Evolutionary conservation across 2,329 filamentous ascomycete genomes (phyloP), one percentile per base, ranked within the genome.

Genomic region (Xylaria sp.): DNA sequence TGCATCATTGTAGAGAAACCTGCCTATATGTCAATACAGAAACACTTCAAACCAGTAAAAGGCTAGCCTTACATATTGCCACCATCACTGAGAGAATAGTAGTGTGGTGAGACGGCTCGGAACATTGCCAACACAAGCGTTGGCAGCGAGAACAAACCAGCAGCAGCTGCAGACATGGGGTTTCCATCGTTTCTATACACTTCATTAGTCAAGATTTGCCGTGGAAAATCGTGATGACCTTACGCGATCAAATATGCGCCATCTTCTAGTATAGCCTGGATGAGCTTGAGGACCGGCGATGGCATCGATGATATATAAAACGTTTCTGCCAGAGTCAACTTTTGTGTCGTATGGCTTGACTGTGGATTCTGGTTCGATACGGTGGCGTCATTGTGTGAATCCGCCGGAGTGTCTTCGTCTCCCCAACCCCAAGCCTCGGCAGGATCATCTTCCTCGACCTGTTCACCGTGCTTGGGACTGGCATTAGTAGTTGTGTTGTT

Each of bases 251-350:
- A 75, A 0, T 77, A 79, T 8, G 83, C 82, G 1, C 80, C 85
- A 64, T 89, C 86, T 61, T 87, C 82, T 62, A 83, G 72, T 34
- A 87, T 80, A 10, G 78, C 70, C 19, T 79, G 76, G 55, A 93
- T 84, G 34, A 90, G 80, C 16, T 83, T 79, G 18, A 92, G 79
- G 10, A 97, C 85, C 3, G 87, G 84, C 62, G 91, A 87, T 0
- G 94, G 93, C 72, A 97, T 88, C 2, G 89, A 89, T 0, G 93
- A 97, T 55, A 96, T 89, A 60, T 87, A 90, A 73, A 96, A 99
- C 1, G 83, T 89, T 75, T 99, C 94, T 62, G 82, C 89, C 50
- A 97, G 76, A 0, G 90, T 89, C 60, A 97, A 76, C 70, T 94
- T 89, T 58, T 85, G 80, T 7, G 79, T 79, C 61, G 68, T 61